These are phyloP conservation scores for Termitomyces bulborhizus DNA, from an alignment of 768 basidiomycete species.

Conservation along the genomic window DNA sequence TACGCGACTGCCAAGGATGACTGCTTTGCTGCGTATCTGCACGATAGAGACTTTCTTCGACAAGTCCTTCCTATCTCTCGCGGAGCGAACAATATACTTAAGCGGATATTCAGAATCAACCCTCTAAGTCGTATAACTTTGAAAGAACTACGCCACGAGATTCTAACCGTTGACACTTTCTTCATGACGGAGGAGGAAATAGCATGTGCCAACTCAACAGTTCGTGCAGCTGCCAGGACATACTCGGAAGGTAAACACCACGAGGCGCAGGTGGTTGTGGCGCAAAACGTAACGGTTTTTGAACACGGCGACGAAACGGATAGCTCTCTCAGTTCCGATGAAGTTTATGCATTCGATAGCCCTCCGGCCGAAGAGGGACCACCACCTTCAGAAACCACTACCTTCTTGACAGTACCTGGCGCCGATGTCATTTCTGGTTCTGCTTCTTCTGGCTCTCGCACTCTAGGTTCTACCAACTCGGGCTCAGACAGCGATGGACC, in stretches of 20 bases:
- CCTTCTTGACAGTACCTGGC: constrained; percentile 12
- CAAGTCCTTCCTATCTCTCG: constrained; percentile 68
- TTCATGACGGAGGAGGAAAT: constrained; percentile 50
- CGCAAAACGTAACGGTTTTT: neutral
- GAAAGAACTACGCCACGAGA: constrained; percentile 47
- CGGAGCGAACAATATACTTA: constrained; percentile 59
- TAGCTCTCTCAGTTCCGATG: constrained; percentile 25
- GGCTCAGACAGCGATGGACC: constrained; percentile 38
- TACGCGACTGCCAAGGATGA: constrained; percentile 61
- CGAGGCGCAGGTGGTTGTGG: constrained; percentile 1
- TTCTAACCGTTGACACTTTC: constrained; percentile 55
- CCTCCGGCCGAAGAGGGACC: constrained; percentile 23
- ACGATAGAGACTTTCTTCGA: constrained; percentile 57
- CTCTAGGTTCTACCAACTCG: constrained; percentile 22
- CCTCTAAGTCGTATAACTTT: constrained; percentile 59
- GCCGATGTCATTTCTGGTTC: constrained; percentile 6
- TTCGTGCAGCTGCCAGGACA: constrained; percentile 14
- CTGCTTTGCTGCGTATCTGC: constrained; percentile 58
- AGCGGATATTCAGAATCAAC: constrained; percentile 65
- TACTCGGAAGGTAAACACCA: constrained; percentile 5
- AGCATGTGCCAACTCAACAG: constrained; percentile 18
- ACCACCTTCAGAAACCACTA: constrained; percentile 4
- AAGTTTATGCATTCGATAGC: constrained; percentile 30
- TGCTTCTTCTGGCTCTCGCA: constrained; percentile 10
- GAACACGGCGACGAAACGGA: constrained; percentile 9